Evolutionary conservation across 768 basidiomycete genomes (phyloP).

Genomic region (Amanita phalloides): DNA sequence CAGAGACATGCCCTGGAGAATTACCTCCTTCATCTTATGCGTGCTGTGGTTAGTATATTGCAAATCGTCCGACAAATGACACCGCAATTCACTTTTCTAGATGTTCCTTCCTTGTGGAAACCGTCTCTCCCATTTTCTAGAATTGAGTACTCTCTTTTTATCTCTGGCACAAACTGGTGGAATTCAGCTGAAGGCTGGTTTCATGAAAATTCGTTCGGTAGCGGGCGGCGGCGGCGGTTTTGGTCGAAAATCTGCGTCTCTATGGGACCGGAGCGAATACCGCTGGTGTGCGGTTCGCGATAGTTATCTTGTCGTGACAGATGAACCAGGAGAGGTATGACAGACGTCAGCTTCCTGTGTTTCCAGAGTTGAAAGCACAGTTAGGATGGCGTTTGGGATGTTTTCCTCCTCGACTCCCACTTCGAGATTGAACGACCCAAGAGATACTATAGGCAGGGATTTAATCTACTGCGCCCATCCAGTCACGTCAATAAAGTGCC

Average conservation of each 20-base stretch:
- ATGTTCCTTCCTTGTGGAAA: slow-evolving; percentile 96
- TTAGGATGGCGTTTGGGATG: slow-evolving; percentile 83
- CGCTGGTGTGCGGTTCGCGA: slow-evolving; percentile 93
- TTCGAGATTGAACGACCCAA: slow-evolving; percentile 88
- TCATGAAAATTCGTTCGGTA: slow-evolving; percentile 47
- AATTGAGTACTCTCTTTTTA: slow-evolving; percentile 83
- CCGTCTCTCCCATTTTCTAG: slow-evolving; percentile 81
- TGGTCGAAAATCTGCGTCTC: slow-evolving; percentile 52
- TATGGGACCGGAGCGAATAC: slow-evolving; percentile 50
- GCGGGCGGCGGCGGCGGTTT: slow-evolving; percentile 45
- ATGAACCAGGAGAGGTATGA: slow-evolving; percentile 78
- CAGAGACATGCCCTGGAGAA: slow-evolving; percentile 80
- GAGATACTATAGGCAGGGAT: slow-evolving; percentile 78
- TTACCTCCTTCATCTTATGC: slow-evolving; percentile 81
- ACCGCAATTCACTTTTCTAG: slow-evolving; percentile 25
- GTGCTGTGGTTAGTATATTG: slow-evolving; percentile 61
- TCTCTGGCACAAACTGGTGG: slow-evolving; percentile 73
- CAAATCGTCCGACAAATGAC: background rate
- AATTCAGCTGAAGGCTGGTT: slow-evolving; percentile 86
- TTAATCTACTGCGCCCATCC: slow-evolving; percentile 46
- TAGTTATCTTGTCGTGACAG: slow-evolving; percentile 78
- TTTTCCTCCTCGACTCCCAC: slow-evolving; percentile 83
- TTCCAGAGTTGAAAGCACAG: background rate
- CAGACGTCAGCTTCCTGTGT: background rate
- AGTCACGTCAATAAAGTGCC: slow-evolving; percentile 7